Evolutionary conservation across 2,329 filamentous ascomycete species (phyloP).

Genomic region (Stemphylium vesicarium): DNA sequence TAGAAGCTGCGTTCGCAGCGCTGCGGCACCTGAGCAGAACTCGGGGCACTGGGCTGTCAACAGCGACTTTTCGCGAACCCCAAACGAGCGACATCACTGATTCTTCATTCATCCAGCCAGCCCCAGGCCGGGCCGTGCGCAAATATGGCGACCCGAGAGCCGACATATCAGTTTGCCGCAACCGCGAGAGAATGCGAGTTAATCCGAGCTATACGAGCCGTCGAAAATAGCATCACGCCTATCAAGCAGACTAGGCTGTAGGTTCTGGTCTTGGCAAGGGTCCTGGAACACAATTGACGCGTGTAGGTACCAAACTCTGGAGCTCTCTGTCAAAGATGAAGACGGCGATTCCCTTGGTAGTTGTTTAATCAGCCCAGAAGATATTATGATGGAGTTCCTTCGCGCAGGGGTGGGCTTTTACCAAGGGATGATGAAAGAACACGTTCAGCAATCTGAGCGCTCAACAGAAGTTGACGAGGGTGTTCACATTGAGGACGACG

Average conservation of each 20-base stretch:
- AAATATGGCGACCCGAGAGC: not conserved
- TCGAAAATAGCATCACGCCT: not conserved
- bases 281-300: too few relatives aligned
- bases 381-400: not conserved
- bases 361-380: not conserved
- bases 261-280: too few relatives aligned
- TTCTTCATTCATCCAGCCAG: too few relatives aligned
- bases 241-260: not conserved
- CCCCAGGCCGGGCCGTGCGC: too few relatives aligned
- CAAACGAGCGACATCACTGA: too few relatives aligned
- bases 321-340: not conserved
- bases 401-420: not conserved
- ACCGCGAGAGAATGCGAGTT: slow-evolving; percentile 1
- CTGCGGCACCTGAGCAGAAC: too few relatives aligned
- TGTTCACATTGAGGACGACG: not conserved
- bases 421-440: not conserved
- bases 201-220: not conserved
- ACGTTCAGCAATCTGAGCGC: not conserved
- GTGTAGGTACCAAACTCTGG: not conserved
- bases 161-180: not conserved
- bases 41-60: too few relatives aligned
- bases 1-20: too few relatives aligned
- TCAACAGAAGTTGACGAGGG: not conserved
- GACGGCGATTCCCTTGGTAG: not conserved
- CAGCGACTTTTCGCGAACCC: too few relatives aligned